A percentile compares a stretch with the other conserved stretches of the same genome.
phyloP scores from a whole-genome alignment of 2,329 filamentous ascomycete species.

The Fusarium odoratissimum region DNA sequence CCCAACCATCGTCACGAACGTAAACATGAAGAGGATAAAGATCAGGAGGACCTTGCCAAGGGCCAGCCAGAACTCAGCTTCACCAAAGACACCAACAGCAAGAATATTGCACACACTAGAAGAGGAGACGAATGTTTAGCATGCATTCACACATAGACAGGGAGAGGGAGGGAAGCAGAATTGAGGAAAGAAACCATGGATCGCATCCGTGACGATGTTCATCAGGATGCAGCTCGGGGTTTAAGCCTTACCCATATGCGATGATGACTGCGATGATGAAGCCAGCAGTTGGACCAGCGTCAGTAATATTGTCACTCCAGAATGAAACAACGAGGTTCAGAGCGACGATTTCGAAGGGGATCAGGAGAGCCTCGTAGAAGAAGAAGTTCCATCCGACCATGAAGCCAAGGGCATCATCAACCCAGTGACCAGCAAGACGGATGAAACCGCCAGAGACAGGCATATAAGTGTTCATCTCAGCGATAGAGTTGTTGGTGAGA shows the following conservation, averaged over 20 bases:
- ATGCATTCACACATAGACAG: conserved; percentile 21
- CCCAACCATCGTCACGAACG: conserved; percentile 40
- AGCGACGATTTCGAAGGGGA: conserved; percentile 50
- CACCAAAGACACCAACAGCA: conserved; percentile 40
- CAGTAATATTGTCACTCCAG: conserved; percentile 32
- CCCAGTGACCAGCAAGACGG: conserved; percentile 36
- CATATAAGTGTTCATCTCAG: conserved; percentile 41
- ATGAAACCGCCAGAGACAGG: conserved; percentile 38
- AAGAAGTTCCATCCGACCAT: conserved; percentile 51
- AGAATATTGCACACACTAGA: conserved; percentile 53
- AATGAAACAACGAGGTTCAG: conserved; percentile 50
- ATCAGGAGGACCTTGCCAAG: conserved; percentile 36
- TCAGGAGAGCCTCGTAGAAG: conserved; percentile 48
- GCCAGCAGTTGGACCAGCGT: conserved; percentile 45
- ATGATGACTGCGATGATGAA: conserved; percentile 42
- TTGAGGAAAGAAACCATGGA: conserved; percentile 15
- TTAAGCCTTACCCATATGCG: conserved; percentile 36
- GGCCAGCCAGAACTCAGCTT: conserved; percentile 41
- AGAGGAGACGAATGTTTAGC: conserved; percentile 32
- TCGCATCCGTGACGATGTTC: conserved; percentile 31
- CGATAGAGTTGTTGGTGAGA: conserved; percentile 40
- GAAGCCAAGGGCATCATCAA: conserved; percentile 36
- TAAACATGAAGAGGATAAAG: conserved; percentile 38
- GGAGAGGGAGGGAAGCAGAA: neutral
- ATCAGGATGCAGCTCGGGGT: conserved; percentile 31